These are phyloP conservation scores for Colletotrichum endophyticum DNA, from an alignment of 2,329 filamentous ascomycete species.

Conservation along the genomic window DNA sequence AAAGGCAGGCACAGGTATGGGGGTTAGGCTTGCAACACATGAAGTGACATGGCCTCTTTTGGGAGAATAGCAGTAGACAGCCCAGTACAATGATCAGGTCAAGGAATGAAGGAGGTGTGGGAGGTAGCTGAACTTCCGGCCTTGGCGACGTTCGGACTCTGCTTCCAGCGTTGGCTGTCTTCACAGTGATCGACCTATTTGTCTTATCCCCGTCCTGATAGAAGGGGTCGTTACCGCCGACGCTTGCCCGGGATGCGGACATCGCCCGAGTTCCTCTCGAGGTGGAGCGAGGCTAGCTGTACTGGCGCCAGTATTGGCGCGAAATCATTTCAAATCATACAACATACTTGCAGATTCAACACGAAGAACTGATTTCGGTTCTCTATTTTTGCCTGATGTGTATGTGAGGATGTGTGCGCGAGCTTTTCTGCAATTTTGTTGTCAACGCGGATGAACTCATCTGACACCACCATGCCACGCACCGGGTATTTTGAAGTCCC, in stretches of 20 bases:
- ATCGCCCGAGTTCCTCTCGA: neutral
- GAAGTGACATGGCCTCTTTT: neutral
- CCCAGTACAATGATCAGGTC: neutral
- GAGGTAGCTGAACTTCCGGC: neutral
- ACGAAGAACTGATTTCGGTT: neutral
- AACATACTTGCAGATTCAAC: neutral
- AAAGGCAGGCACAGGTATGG: neutral
- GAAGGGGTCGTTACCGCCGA: neutral
- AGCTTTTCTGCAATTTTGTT: neutral
- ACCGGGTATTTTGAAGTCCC: neutral
- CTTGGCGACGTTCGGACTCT: neutral
- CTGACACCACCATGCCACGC: accelerated
- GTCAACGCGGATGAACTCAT: neutral
- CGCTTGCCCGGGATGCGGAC: neutral
- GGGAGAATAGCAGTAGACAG: neutral
- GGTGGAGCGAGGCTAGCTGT: neutral
- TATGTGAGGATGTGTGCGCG: neutral
- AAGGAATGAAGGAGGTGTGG: neutral
- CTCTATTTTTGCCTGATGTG: neutral
- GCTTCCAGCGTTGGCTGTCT: neutral
- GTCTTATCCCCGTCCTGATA: neutral
- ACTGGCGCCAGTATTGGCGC: neutral
- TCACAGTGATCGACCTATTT: neutral
- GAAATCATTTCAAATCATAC: neutral
- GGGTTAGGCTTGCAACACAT: neutral